phyloP scores from a whole-genome alignment of 129 eudicot species.

The Glebionis coronaria region DNA sequence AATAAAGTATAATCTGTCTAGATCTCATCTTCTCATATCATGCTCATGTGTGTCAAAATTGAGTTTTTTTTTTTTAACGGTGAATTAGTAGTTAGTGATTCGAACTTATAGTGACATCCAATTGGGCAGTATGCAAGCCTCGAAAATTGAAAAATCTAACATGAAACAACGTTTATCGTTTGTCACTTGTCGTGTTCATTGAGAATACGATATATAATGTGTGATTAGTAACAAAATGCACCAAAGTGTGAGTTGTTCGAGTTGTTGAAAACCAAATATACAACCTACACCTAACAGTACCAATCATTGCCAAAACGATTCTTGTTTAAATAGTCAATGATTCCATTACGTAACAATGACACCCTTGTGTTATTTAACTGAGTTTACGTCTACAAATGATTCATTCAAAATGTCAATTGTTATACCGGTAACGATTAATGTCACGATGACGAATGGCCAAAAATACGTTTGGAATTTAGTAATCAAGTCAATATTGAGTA shows the following conservation, averaged over 20 bases:
- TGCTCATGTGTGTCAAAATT: too few relatives aligned
- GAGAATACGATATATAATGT: too few relatives aligned
- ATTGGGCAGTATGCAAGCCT: too few relatives aligned
- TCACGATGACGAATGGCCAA: not conserved
- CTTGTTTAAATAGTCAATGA: constrained; percentile 12
- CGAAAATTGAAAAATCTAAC: too few relatives aligned
- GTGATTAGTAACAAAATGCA: not conserved
- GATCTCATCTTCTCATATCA: too few relatives aligned
- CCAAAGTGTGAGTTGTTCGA: not conserved
- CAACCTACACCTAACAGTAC: constrained; percentile 30
- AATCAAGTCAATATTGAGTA: not conserved
- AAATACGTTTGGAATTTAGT: not conserved
- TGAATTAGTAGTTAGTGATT: too few relatives aligned
- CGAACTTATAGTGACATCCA: too few relatives aligned
- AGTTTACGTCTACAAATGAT: not conserved
- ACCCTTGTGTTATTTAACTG: not conserved
- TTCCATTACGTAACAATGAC: constrained; percentile 17
- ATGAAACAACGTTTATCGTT: too few relatives aligned
- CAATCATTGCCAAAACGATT: constrained; percentile 26
- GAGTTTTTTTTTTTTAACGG: too few relatives aligned
- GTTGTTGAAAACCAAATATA: constrained; percentile 28
- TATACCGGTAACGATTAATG: not conserved
- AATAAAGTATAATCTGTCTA: too few relatives aligned
- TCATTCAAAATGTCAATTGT: not conserved
- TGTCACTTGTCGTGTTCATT: too few relatives aligned